These are phyloP conservation scores for Juncus effusus DNA, from an alignment of 176 grass and related monocot species.

Conservation along the genomic window DNA sequence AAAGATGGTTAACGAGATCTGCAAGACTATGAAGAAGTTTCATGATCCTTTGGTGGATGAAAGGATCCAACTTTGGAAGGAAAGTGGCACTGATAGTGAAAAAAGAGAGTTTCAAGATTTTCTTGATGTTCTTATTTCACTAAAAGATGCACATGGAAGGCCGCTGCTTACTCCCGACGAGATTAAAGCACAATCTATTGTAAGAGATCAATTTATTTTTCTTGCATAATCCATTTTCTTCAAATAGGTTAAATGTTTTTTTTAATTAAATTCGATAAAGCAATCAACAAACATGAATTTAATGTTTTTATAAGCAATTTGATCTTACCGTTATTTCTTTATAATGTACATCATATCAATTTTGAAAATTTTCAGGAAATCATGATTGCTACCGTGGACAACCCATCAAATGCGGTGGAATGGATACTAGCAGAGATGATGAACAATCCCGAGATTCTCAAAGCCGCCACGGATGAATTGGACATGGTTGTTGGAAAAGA, in stretches of 20 bases:
- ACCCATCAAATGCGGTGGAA: conserved; percentile 31
- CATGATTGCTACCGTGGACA: conserved; percentile 18
- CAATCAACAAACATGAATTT: not conserved
- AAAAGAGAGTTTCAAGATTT: conserved; percentile 14
- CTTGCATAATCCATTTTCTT: not conserved
- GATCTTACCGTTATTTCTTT: not conserved
- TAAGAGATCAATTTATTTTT: conserved; percentile 13
- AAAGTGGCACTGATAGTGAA: not conserved
- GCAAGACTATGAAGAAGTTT: not conserved
- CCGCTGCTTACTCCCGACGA: conserved; percentile 9
- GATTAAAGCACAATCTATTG: conserved; percentile 26
- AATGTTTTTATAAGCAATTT: conserved; percentile 2
- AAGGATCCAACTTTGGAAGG: conserved; percentile 14
- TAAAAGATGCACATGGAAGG: conserved; percentile 6
- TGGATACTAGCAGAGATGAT: conserved; percentile 37
- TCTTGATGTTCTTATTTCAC: conserved; percentile 18
- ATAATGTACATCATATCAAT: not conserved
- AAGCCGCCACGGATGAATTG: conserved; percentile 31
- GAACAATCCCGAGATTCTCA: conserved; percentile 14
- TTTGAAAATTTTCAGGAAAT: conserved; percentile 17
- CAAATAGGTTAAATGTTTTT: not conserved
- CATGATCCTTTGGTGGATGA: conserved; percentile 38
- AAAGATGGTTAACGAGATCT: conserved; percentile 10
- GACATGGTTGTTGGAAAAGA: conserved; percentile 26
- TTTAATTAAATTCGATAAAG: not conserved